Evolutionary conservation across 2,329 filamentous ascomycete species (phyloP).

Genomic region (Aspergillus uvarum): DNA sequence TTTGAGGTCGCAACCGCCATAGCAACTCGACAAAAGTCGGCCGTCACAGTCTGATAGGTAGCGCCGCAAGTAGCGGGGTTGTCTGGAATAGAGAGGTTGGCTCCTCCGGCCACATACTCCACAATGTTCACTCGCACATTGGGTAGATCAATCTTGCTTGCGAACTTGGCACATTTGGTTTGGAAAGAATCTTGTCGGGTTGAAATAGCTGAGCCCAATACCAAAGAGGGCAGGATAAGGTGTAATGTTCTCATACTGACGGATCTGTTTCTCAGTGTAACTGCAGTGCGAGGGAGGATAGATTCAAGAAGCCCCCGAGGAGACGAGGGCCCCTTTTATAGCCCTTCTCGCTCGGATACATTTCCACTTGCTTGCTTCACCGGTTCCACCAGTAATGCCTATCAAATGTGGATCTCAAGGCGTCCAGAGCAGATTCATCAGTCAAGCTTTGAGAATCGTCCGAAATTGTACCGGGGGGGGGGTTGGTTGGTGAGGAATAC

Average conservation of each 20-base stretch:
- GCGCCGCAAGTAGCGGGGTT: slow-evolving; percentile 38
- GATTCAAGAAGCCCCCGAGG: background rate
- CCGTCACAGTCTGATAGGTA: slow-evolving; percentile 34
- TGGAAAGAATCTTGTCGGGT: slow-evolving; percentile 29
- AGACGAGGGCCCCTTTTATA: background rate
- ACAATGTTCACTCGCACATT: slow-evolving; percentile 33
- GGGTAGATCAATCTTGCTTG: slow-evolving; percentile 27
- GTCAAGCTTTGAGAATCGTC: background rate
- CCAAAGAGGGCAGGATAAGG: slow-evolving; percentile 17
- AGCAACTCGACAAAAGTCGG: slow-evolving; percentile 42
- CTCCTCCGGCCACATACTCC: slow-evolving; percentile 38
- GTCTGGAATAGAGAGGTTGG: slow-evolving; percentile 40
- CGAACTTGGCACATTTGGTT: slow-evolving; percentile 26
- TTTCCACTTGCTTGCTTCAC: background rate
- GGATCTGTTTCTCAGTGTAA: background rate
- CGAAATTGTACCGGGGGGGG: background rate
- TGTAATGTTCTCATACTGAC: slow-evolving; percentile 14
- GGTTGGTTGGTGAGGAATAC: too few relatives aligned
- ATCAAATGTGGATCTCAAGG: background rate
- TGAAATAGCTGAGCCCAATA: slow-evolving; percentile 20
- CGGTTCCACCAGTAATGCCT: background rate
- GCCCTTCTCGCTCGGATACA: background rate
- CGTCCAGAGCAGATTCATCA: background rate
- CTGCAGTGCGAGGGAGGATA: background rate
- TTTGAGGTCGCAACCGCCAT: slow-evolving; percentile 45